These are phyloP conservation scores for Russula compacta DNA, from an alignment of 768 basidiomycete genomes.

Conservation along the genomic window DNA sequence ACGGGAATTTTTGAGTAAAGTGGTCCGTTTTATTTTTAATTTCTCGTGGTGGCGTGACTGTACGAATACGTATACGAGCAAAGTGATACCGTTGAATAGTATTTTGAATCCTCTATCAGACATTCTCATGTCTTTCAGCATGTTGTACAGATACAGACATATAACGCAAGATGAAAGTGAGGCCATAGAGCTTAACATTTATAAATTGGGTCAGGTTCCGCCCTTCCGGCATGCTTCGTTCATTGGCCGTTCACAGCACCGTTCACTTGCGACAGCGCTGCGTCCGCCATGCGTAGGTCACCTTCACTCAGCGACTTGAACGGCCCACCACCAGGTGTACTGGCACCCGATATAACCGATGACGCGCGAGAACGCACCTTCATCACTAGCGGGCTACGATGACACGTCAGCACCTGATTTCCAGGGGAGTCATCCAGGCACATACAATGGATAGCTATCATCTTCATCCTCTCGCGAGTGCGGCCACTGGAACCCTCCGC, in stretches of 20 bases:
- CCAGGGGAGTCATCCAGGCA: constrained; percentile 22
- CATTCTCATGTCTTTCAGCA: constrained; percentile 5
- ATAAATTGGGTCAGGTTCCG: constrained; percentile 6
- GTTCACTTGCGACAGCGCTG: constrained; percentile 62
- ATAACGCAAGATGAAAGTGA: constrained; percentile 14
- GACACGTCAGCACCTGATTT: background rate
- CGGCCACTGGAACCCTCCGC: constrained; percentile 52
- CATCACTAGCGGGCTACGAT: constrained; percentile 71
- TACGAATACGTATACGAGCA: background rate
- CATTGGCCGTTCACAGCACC: constrained; percentile 16
- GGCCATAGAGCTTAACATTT: constrained; percentile 3
- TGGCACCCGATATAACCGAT: constrained; percentile 64
- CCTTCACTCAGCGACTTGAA: constrained; percentile 78
- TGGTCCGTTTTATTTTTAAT: constrained; percentile 10
- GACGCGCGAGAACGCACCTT: constrained; percentile 79
- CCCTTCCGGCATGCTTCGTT: background rate
- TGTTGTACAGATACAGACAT: constrained; percentile 11
- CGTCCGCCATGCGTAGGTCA: constrained; percentile 82
- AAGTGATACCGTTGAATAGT: no score
- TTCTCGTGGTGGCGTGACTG: background rate
- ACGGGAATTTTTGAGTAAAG: background rate
- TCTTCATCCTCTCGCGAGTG: constrained; percentile 69
- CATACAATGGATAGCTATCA: constrained; percentile 83
- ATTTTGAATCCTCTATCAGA: background rate
- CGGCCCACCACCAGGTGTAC: constrained; percentile 80